phyloP scores from a whole-genome alignment of 2,329 filamentous ascomycete genomes.

The Botryotinia narcissicola region DNA sequence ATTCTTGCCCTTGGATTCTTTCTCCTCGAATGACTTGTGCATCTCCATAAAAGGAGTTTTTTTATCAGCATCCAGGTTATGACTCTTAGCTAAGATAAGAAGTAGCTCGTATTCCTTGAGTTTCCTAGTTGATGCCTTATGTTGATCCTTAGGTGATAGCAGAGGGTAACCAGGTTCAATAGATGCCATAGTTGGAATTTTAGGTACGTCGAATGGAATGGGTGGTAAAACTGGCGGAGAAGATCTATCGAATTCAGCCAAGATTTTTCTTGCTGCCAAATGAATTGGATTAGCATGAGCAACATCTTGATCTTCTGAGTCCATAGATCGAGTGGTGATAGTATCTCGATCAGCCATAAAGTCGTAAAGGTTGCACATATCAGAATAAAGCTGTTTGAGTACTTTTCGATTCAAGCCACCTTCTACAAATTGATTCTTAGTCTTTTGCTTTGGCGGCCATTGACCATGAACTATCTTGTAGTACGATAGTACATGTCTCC shows the following conservation, averaged over 20 bases:
- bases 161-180: slow-evolving; percentile 62
- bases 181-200: slow-evolving; percentile 66
- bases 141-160: slow-evolving; percentile 70
- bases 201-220: slow-evolving; percentile 84
- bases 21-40: slow-evolving; percentile 69
- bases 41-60: slow-evolving; percentile 63
- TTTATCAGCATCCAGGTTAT: slow-evolving; percentile 70
- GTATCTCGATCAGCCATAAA: slow-evolving; percentile 76
- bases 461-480: slow-evolving; percentile 67
- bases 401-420: slow-evolving; percentile 84
- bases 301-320: slow-evolving; percentile 55
- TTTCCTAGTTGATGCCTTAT: slow-evolving; percentile 66
- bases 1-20: slow-evolving; percentile 62
- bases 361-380: slow-evolving; percentile 85
- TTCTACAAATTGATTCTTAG: slow-evolving; percentile 83
- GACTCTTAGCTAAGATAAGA: slow-evolving; percentile 73
- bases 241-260: slow-evolving; percentile 86
- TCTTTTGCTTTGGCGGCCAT: slow-evolving; percentile 88
- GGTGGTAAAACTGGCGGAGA: slow-evolving; percentile 87
- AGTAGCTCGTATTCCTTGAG: slow-evolving; percentile 77
- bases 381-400: slow-evolving; percentile 76
- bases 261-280: slow-evolving; percentile 71
- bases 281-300: slow-evolving; percentile 37
- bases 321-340: slow-evolving; percentile 73
- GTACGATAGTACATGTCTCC: slow-evolving; percentile 59